Evolutionary conservation across 306 rosid genomes (phyloP).

Genomic region (Casuarina cunninghamiana): DNA sequence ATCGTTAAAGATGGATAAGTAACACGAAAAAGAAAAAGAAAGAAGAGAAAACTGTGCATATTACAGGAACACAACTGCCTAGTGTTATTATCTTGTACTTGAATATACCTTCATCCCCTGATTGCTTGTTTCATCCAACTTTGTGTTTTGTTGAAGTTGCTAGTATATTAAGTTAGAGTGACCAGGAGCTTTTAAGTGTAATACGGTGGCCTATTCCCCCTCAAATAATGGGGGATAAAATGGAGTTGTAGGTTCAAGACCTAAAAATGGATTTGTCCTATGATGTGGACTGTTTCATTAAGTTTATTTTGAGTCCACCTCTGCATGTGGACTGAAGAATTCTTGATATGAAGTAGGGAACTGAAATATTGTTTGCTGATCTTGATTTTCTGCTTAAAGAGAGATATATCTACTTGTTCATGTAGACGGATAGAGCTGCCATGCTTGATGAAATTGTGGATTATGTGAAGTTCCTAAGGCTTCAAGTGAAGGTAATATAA

Average conservation of each 20-base stretch:
- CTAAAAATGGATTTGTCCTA: not conserved
- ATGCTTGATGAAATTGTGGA: constrained; percentile 97
- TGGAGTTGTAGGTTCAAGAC: not conserved
- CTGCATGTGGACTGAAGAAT: not conserved
- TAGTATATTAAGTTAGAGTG: not conserved
- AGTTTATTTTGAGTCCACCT: too few species aligned
- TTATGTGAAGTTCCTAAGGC: constrained; percentile 94
- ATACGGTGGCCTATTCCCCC: not conserved
- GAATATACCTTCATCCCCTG: not conserved
- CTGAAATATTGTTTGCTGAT: too few species aligned
- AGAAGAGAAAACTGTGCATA: not conserved
- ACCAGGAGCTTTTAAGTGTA: not conserved
- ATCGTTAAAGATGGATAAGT: not conserved
- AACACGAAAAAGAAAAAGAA: too few species aligned
- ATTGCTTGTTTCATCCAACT: not conserved
- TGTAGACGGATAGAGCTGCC: constrained; percentile 92
- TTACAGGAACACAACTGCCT: not conserved
- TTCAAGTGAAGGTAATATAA: constrained; percentile 81
- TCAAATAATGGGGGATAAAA: not conserved
- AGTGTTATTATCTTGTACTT: not conserved
- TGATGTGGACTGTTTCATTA: too few species aligned
- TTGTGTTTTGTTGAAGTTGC: not conserved
- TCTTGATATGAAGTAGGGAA: not conserved
- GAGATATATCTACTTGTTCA: not conserved
- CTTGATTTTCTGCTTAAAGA: not conserved